phyloP scores from a whole-genome alignment of 2,329 filamentous ascomycete genomes.

The Penicillium freii region DNA sequence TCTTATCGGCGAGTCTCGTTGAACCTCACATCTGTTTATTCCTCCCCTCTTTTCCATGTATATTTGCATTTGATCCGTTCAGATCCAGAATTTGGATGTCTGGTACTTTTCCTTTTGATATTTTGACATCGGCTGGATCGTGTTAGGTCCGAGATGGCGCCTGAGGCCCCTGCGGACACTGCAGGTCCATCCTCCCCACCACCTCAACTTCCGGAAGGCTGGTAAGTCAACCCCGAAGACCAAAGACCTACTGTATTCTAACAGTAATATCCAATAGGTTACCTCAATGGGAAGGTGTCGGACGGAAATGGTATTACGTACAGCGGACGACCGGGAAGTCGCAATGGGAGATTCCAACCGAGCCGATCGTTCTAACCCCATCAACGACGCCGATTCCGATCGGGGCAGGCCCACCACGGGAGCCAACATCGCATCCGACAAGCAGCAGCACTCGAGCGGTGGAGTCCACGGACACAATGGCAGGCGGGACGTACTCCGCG shows the following conservation, averaged over 20 bases:
- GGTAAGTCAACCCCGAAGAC: constrained; percentile 27
- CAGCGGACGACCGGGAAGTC: constrained; percentile 40
- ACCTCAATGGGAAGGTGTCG: constrained; percentile 41
- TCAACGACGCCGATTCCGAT: constrained; percentile 32
- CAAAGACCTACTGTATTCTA: background rate
- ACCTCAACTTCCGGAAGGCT: constrained; percentile 40
- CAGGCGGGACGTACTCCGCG: constrained; percentile 16
- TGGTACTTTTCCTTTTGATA: background rate
- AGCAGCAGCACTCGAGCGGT: constrained; percentile 20
- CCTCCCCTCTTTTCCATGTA: background rate
- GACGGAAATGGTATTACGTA: constrained; percentile 42
- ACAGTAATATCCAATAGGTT: constrained; percentile 28
- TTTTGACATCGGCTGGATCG: background rate
- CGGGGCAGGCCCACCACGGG: constrained; percentile 28
- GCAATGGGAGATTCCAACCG: constrained; percentile 43
- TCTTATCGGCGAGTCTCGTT: constrained; percentile 10
- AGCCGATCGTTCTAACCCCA: constrained; percentile 39
- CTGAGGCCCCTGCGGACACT: constrained; percentile 36
- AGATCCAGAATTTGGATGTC: background rate
- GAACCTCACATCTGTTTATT: constrained; percentile 1
- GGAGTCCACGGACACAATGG: constrained; percentile 10
- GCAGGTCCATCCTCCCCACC: constrained; percentile 41
- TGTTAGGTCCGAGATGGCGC: constrained; percentile 22
- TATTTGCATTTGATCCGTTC: background rate
- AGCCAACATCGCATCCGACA: constrained; percentile 26